phyloP scores from a whole-genome alignment of 495 filamentous ascomycete species.

The Podospora tetraspora region DNA sequence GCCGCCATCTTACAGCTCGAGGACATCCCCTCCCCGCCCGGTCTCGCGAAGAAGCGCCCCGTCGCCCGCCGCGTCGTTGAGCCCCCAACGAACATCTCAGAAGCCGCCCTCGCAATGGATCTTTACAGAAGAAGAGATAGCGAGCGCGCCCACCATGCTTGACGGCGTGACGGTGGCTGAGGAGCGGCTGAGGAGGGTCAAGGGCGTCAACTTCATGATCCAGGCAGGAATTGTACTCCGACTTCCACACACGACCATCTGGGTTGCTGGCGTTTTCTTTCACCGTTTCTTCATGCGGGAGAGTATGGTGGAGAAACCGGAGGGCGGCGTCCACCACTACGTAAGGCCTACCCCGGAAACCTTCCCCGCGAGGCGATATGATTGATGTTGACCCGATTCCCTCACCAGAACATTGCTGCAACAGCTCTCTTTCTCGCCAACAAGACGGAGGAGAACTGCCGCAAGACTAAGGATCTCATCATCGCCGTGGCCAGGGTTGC shows the following conservation, averaged over 20 bases:
- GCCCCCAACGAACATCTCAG: constrained; percentile 28
- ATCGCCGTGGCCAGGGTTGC: constrained; percentile 89
- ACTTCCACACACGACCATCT: constrained; percentile 83
- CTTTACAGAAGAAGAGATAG: constrained; percentile 78
- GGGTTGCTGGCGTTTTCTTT: constrained; percentile 88
- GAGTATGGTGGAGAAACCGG: constrained; percentile 61
- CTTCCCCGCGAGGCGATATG: constrained; percentile 2
- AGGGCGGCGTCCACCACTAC: constrained; percentile 75
- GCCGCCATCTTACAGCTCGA: constrained; percentile 44
- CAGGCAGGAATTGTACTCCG: constrained; percentile 91
- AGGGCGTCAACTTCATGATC: constrained; percentile 93
- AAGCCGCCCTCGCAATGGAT: constrained; percentile 67
- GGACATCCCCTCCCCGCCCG: constrained; percentile 47
- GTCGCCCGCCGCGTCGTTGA: constrained; percentile 31
- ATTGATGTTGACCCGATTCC: neutral
- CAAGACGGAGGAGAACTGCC: constrained; percentile 93
- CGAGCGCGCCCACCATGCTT: constrained; percentile 72
- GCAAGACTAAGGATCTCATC: constrained; percentile 88
- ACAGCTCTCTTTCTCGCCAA: constrained; percentile 89
- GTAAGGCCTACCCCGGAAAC: constrained; percentile 40
- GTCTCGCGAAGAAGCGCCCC: constrained; percentile 38
- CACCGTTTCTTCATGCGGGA: constrained; percentile 92
- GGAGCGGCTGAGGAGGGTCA: constrained; percentile 73
- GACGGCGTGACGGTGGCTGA: constrained; percentile 71
- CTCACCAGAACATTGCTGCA: constrained; percentile 64